These are phyloP conservation scores for Hypericum androsaemum DNA, from an alignment of 345 rosid genomes.

Conservation along the genomic window DNA sequence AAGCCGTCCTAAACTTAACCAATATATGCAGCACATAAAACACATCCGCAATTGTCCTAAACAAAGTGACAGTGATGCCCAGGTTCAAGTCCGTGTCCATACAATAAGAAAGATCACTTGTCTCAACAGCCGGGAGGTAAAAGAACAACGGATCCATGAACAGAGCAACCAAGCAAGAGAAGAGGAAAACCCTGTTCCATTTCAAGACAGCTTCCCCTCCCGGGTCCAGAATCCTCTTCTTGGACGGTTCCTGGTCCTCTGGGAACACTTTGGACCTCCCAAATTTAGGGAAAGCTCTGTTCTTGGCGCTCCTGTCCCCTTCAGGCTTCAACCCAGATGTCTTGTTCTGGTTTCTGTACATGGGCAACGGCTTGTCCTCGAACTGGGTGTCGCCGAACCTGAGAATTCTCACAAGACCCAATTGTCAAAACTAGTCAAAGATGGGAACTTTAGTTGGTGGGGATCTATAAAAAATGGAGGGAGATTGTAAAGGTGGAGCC, in stretches of 20 bases:
- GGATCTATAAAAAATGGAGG: slow-evolving; percentile 7
- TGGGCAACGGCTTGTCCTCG: slow-evolving; percentile 34
- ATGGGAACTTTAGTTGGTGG: background rate
- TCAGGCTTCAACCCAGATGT: slow-evolving; percentile 28
- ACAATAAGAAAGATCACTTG: slow-evolving; percentile 37
- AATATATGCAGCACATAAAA: slow-evolving; percentile 53
- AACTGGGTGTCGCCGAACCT: slow-evolving; percentile 29
- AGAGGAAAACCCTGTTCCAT: slow-evolving; percentile 68
- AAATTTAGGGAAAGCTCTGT: slow-evolving; percentile 20
- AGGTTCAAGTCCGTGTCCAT: slow-evolving; percentile 48
- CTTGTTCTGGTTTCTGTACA: slow-evolving; percentile 29
- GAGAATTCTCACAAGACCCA: slow-evolving; percentile 6
- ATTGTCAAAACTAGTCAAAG: slow-evolving; percentile 4
- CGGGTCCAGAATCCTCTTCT: slow-evolving; percentile 54
- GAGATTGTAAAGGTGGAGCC: background rate
- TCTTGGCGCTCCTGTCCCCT: slow-evolving; percentile 6
- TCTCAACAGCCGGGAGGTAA: slow-evolving; percentile 51
- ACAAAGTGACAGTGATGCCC: slow-evolving; percentile 61
- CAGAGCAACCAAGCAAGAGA: slow-evolving; percentile 64
- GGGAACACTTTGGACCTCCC: slow-evolving; percentile 52
- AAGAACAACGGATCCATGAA: slow-evolving; percentile 82
- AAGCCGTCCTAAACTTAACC: slow-evolving; percentile 70
- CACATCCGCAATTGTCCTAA: slow-evolving; percentile 60
- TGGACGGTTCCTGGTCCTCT: slow-evolving; percentile 36
- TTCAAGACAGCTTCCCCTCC: slow-evolving; percentile 45